Conservation (phyloP, 2,329 filamentous ascomycete genomes). For the Colletotrichum karsti region DNA sequence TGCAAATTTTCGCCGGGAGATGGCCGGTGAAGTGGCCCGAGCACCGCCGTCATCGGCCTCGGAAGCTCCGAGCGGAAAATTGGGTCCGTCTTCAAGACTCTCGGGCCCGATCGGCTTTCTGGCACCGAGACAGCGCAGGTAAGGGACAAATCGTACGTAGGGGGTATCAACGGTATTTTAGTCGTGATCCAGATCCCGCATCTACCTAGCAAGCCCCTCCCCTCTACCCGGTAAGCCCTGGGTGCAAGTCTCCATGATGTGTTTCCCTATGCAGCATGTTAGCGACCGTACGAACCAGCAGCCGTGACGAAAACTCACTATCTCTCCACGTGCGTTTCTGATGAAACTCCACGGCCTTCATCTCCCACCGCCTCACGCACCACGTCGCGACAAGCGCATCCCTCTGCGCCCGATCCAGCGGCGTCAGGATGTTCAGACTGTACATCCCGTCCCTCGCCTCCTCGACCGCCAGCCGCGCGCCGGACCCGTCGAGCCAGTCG, state of each 20-base stretch:
- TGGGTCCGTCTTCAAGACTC: neutral
- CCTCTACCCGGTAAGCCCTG: neutral
- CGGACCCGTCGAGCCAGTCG: conserved; percentile 42
- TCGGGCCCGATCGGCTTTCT: neutral
- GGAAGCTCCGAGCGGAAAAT: conserved; percentile 15
- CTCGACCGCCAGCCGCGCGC: conserved; percentile 40
- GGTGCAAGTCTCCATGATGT: conserved; percentile 20
- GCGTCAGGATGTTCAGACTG: conserved; percentile 40
- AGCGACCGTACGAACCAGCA: too few relatives aligned
- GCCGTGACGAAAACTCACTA: too few relatives aligned
- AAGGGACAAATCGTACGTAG: too few relatives aligned
- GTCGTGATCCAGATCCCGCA: too few relatives aligned
- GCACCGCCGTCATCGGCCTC: conserved; percentile 17
- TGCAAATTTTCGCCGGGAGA: conserved; percentile 27
- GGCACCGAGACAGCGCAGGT: neutral
- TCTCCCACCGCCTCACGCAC: conserved; percentile 44
- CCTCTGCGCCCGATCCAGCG: conserved; percentile 37
- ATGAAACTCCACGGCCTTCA: conserved; percentile 33
- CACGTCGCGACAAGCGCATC: conserved; percentile 46
- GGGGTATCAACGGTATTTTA: too few relatives aligned
- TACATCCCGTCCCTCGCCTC: conserved; percentile 36
- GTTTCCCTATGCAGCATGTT: too few relatives aligned
- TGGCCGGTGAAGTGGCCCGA: conserved; percentile 3
- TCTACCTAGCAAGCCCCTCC: neutral
- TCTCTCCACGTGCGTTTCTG: conserved; percentile 19